Percentiles rank a stretch among this genome's conserved stretches.
These are phyloP conservation scores for Brassica cretica DNA, from an alignment of 345 rosid species.

Conservation along the genomic window DNA sequence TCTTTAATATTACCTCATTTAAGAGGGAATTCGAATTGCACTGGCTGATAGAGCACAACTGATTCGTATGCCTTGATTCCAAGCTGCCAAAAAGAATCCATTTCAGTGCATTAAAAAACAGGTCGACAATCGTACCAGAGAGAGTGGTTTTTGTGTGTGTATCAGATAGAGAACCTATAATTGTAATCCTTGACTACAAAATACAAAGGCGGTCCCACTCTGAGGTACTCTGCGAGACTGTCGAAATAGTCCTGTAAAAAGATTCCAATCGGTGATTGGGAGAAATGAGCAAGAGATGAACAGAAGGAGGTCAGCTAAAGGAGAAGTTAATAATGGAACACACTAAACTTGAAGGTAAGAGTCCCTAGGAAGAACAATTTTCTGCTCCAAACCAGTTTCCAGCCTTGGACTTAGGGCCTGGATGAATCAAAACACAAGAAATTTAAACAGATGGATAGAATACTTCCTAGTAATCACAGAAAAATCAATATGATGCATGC, in stretches of 20 bases:
- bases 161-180: constrained; percentile 61
- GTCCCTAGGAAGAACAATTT: constrained; percentile 94
- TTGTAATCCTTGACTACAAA: constrained; percentile 95
- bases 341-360: constrained; percentile 90
- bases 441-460: constrained; percentile 1
- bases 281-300: constrained; percentile 15
- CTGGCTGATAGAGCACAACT: constrained; percentile 89
- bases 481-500: neutral
- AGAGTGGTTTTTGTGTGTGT: neutral
- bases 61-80: constrained; percentile 79
- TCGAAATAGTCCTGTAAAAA: constrained; percentile 80
- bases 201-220: constrained; percentile 94
- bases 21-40: constrained; percentile 85
- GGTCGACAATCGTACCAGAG: constrained; percentile 3
- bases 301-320: constrained; percentile 9
- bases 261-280: constrained; percentile 13
- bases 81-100: constrained; percentile 50
- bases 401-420: constrained; percentile 87
- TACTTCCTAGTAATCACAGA: constrained; percentile 8
- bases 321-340: constrained; percentile 20
- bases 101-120: constrained; percentile 35
- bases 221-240: constrained; percentile 70
- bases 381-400: constrained; percentile 92
- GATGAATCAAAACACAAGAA: constrained; percentile 18
- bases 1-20: constrained; percentile 61